Evolutionary conservation across 179 eudicot genomes (phyloP).

Genomic region (Silene noctiflora): DNA sequence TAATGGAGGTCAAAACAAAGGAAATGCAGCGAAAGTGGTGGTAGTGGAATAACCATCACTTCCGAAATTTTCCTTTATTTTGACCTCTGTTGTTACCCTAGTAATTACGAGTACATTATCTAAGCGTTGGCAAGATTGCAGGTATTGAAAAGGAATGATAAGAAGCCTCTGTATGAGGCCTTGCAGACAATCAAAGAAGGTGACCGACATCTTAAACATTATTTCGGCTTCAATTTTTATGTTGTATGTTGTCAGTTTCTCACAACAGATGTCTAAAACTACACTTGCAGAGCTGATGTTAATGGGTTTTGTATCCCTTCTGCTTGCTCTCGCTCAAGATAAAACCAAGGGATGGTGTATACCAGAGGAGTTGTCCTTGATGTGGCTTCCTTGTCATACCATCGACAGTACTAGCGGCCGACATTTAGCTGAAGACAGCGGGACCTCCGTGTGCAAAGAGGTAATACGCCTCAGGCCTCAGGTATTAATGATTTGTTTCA

Average conservation of each 20-base stretch:
- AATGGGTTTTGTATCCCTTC: slow-evolving; percentile 27
- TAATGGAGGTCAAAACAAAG: too few species aligned
- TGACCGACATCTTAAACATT: slow-evolving; percentile 8
- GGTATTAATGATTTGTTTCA: neutral
- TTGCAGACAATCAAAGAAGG: slow-evolving; percentile 33
- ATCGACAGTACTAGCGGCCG: slow-evolving; percentile 2
- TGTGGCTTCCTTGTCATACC: slow-evolving; percentile 27
- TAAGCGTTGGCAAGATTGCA: neutral
- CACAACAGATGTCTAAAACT: neutral
- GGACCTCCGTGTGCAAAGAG: slow-evolving; percentile 12
- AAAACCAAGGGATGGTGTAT: neutral
- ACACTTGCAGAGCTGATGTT: slow-evolving; percentile 29
- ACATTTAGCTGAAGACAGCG: slow-evolving; percentile 14
- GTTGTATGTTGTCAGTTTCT: neutral
- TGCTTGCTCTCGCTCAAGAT: slow-evolving; percentile 27
- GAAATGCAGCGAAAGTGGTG: too few species aligned
- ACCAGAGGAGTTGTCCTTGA: neutral
- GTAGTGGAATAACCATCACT: too few species aligned
- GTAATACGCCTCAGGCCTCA: slow-evolving; percentile 1
- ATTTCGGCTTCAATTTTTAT: neutral
- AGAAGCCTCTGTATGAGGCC: slow-evolving; percentile 30
- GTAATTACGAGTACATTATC: too few species aligned
- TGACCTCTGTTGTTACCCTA: too few species aligned
- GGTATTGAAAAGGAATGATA: slow-evolving; percentile 22
- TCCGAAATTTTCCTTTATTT: too few species aligned